A percentile compares a stretch with the other conserved stretches of the same genome.
Evolutionary conservation across 495 filamentous ascomycete genomes (phyloP).

Genomic region (Beverwykella pulmonaria): DNA sequence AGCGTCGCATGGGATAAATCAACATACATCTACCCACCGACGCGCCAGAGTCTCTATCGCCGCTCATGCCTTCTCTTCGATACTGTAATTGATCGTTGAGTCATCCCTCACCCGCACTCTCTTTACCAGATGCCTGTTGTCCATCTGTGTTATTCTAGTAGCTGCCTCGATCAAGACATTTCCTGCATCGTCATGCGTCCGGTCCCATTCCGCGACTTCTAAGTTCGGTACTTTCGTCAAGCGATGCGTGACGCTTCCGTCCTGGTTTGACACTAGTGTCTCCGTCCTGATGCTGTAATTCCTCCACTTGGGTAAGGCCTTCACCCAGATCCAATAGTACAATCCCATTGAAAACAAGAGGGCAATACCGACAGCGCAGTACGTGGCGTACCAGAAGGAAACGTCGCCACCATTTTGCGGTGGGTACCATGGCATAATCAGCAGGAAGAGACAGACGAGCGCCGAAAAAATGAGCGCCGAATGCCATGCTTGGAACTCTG

Average conservation of each 20-base stretch:
- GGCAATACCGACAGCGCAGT: constrained; percentile 22
- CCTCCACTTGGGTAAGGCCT: constrained; percentile 2
- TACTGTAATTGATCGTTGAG: neutral
- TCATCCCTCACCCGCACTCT: constrained; percentile 13
- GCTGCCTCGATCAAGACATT: constrained; percentile 12
- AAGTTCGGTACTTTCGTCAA: constrained; percentile 23
- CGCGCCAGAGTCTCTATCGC: neutral
- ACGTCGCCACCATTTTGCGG: constrained; percentile 19
- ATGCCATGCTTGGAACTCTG: constrained; percentile 60
- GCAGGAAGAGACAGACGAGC: constrained; percentile 57
- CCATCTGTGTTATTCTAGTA: neutral
- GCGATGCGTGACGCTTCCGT: constrained; percentile 24
- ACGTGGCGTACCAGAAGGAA: constrained; percentile 30
- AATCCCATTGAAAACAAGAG: constrained; percentile 1
- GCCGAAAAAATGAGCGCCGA: constrained; percentile 58
- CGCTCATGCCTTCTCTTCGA: neutral
- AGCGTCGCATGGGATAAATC: too few relatives aligned
- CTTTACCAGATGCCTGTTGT: constrained; percentile 12
- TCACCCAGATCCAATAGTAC: constrained; percentile 19
- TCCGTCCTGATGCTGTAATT: constrained; percentile 17
- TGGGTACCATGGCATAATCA: constrained; percentile 64
- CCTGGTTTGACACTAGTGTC: constrained; percentile 18
- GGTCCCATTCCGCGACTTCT: constrained; percentile 22
- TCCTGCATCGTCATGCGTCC: constrained; percentile 24
- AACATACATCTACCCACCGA: too few relatives aligned